These are phyloP conservation scores for Apiotrichum veenhuisii DNA, from an alignment of 1,284 basidiomycete genomes.

Conservation along the genomic window DNA sequence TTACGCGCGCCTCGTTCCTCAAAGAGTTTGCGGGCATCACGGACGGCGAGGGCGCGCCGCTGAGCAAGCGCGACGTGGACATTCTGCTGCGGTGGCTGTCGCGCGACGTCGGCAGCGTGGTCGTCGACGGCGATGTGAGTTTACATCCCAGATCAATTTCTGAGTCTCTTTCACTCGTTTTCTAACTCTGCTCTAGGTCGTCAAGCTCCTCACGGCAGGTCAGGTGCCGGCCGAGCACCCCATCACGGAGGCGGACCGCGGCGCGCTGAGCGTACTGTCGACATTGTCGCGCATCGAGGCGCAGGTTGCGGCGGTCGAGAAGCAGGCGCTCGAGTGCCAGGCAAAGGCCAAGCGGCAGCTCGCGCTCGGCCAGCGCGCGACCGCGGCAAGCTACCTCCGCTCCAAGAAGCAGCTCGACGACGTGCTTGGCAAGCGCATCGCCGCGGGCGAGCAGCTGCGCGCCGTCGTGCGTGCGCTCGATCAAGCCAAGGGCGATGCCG, in stretches of 20 bases:
- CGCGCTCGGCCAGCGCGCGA: slow-evolving; percentile 63
- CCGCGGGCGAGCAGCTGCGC: slow-evolving; percentile 68
- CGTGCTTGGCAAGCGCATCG: slow-evolving; percentile 67
- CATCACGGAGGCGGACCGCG: slow-evolving; percentile 46
- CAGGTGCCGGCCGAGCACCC: slow-evolving; percentile 36
- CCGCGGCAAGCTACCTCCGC: slow-evolving; percentile 71
- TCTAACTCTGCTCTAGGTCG: slow-evolving; percentile 54
- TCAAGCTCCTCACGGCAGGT: slow-evolving; percentile 64
- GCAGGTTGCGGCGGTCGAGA: slow-evolving; percentile 52
- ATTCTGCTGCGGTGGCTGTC: slow-evolving; percentile 72
- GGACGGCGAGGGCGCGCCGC: neutral
- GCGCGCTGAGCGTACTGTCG: slow-evolving; percentile 36
- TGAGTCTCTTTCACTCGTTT: neutral
- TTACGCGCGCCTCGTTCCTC: slow-evolving; percentile 62
- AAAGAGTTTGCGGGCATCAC: slow-evolving; percentile 55
- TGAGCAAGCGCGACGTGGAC: slow-evolving; percentile 53
- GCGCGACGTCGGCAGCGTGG: slow-evolving; percentile 65
- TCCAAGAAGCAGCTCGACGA: slow-evolving; percentile 77
- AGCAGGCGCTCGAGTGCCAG: slow-evolving; percentile 66
- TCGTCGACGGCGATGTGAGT: slow-evolving; percentile 64
- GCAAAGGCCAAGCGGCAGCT: slow-evolving; percentile 64
- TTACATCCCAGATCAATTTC: neutral
- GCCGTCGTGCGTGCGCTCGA: slow-evolving; percentile 77
- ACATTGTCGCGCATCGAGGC: slow-evolving; percentile 42
- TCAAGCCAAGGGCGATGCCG: slow-evolving; percentile 78